Evolutionary conservation across 2,329 filamentous ascomycete species (phyloP).

Genomic region (Cladophialophora yegresii): DNA sequence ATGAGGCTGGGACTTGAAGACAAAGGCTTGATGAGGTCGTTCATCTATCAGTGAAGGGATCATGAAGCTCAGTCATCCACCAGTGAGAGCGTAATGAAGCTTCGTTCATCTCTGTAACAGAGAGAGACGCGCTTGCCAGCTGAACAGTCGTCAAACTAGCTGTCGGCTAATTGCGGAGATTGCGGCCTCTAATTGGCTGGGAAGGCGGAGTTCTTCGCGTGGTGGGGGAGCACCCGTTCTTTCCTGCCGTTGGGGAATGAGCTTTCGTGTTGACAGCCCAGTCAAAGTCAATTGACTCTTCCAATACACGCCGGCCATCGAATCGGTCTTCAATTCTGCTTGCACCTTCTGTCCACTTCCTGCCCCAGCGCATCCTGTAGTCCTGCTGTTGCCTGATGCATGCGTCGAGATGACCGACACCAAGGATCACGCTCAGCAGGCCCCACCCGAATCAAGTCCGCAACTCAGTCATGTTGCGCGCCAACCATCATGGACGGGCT

Average conservation of each 20-base stretch:
- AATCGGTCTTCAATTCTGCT: background rate
- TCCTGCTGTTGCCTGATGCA: background rate
- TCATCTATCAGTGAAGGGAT: too few species aligned
- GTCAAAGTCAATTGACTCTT: background rate
- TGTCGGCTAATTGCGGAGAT: constrained; percentile 2
- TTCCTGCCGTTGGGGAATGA: constrained; percentile 1
- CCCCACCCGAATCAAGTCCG: constrained; percentile 22
- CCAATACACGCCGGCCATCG: background rate
- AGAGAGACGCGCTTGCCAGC: background rate
- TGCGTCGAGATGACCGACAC: constrained; percentile 14
- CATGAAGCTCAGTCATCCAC: too few species aligned
- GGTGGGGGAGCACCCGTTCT: background rate
- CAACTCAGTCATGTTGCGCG: constrained; percentile 16
- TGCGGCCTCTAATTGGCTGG: background rate
- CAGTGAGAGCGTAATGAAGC: too few species aligned
- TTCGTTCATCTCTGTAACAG: too few species aligned
- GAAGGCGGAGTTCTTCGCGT: background rate
- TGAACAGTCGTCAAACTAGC: background rate
- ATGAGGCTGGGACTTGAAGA: background rate
- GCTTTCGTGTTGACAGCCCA: background rate
- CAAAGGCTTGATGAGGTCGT: too few species aligned
- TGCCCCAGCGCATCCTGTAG: background rate
- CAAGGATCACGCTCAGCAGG: constrained; percentile 16
- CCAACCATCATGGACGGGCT: constrained; percentile 27
- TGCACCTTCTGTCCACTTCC: background rate